Base-by-base conservation (phyloP, 768 basidiomycete genomes). In the Calocera viscosa region DNA sequence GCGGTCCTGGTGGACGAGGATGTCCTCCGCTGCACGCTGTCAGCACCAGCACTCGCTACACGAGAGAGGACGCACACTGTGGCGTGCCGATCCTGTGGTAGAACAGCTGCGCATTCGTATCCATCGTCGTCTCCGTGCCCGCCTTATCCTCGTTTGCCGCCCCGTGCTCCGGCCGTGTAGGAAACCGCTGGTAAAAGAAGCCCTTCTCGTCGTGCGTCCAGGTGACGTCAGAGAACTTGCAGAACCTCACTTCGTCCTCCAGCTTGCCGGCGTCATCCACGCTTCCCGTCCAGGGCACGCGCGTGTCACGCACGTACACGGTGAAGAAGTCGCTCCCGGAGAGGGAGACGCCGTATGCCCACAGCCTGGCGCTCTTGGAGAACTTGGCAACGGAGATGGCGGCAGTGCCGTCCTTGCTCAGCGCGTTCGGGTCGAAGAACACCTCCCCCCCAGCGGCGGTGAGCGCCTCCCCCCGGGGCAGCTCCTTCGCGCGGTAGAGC, bases 171-270 rank as follows among this genome's bases (percentile, higher is more conserved):
- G 72, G 76, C 65, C 77, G 81, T 26, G 76, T 80, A 1, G 87
- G 87, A 72, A 82, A 89, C 17, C 89, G 82, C 78, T 91, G 90
- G 74, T 93, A 93, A 76, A 92, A 90, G 76, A 92, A 90, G 1
- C 91, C 90, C 68, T 84, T 86, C 66, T 84, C 86, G 75, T 91
- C 89, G 66, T 84, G 83, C 2, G 85, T 85, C 91, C 90, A 92
- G 30, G 79, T 78, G 47, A 91, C 80, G 12, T 78, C 75, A 0
- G 86, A 87, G 75, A 90, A 91, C 74, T 92, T 92, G 69, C 89
- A 87, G 72, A 83, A 87, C 66, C 85, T 82, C 65, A 91, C 76
- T 68, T 85, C 86, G 49, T 92, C 90, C 2, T 78, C 70, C 39
- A 90, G 80, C 49, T 85, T 79, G 38, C 78, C 78, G 22, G 81